These are phyloP conservation scores for Euptelea pleiosperma DNA, from an alignment of 164 flowering plant genomes.

Conservation along the genomic window DNA sequence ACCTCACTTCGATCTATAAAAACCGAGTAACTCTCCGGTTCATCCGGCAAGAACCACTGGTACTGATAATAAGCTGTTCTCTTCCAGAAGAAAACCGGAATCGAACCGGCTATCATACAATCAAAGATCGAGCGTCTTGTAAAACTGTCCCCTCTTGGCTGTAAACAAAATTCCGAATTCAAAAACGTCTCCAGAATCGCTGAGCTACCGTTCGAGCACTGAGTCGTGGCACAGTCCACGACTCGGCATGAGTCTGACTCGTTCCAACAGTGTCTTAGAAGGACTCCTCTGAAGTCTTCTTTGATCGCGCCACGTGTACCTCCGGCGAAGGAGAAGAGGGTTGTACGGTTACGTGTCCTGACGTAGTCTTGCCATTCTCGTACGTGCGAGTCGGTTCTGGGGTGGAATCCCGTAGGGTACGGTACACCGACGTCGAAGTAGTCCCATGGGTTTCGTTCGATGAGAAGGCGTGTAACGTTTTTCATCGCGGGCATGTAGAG, in stretches of 20 bases:
- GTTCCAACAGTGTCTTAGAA: slow-evolving; percentile 52
- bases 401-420: slow-evolving; percentile 96
- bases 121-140: slow-evolving; percentile 91
- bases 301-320: slow-evolving; percentile 50
- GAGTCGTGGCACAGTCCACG: slow-evolving; percentile 57
- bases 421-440: slow-evolving; percentile 87
- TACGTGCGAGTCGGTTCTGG: slow-evolving; percentile 54
- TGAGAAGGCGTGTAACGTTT: slow-evolving; percentile 73
- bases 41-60: slow-evolving; percentile 77
- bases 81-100: slow-evolving; percentile 91
- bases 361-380: slow-evolving; percentile 62
- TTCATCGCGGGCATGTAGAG: slow-evolving; percentile 63
- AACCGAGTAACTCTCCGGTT: slow-evolving; percentile 77
- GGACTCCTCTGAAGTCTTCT: slow-evolving; percentile 64
- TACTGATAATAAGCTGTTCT: slow-evolving; percentile 84
- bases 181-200: slow-evolving; percentile 65
- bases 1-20: slow-evolving; percentile 70
- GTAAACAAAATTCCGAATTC: slow-evolving; percentile 78
- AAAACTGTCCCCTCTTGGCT: slow-evolving; percentile 93
- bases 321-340: slow-evolving; percentile 80
- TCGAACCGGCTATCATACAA: slow-evolving; percentile 96
- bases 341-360: slow-evolving; percentile 34
- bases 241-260: slow-evolving; percentile 47
- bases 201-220: slow-evolving; percentile 65
- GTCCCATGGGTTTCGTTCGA: slow-evolving; percentile 91